A percentile compares a stretch with the other conserved stretches of the same genome.
These are phyloP conservation scores for Leccinum truebloodii DNA, from an alignment of 768 basidiomycete genomes.

Conservation along the genomic window DNA sequence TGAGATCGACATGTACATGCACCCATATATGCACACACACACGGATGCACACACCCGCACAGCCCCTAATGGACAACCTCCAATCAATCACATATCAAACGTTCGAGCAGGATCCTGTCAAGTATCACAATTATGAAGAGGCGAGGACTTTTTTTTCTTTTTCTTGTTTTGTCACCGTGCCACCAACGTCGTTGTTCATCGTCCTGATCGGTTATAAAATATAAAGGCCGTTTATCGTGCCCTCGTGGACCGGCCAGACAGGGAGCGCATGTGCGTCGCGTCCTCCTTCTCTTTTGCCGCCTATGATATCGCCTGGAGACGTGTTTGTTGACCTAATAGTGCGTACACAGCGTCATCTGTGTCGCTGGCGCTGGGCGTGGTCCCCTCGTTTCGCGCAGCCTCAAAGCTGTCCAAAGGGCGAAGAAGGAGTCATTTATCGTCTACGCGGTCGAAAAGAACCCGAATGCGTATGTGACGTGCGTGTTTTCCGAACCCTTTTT, in stretches of 20 bases:
- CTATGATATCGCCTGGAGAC: background rate
- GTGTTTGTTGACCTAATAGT: conserved; percentile 18
- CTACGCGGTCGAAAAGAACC: conserved; percentile 96
- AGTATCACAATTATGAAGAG: conserved; percentile 95
- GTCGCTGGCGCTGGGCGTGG: conserved; percentile 96
- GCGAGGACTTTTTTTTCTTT: conserved; percentile 37
- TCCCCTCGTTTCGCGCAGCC: conserved; percentile 83
- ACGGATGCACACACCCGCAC: conserved; percentile 31
- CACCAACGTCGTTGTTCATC: conserved; percentile 4
- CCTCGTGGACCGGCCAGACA: conserved; percentile 66
- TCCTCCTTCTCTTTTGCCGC: conserved; percentile 11
- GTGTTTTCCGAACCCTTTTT: conserved; percentile 33
- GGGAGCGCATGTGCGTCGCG: conserved; percentile 59
- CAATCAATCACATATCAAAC: conserved; percentile 96
- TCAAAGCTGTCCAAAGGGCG: conserved; percentile 73
- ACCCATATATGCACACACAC: background rate
- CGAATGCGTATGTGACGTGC: conserved; percentile 92
- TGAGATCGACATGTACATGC: background rate
- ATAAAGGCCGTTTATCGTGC: conserved; percentile 78
- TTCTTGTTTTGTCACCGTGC: conserved; percentile 4
- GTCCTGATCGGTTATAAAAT: conserved; percentile 2
- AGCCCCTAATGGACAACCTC: conserved; percentile 98
- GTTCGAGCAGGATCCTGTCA: conserved; percentile 97
- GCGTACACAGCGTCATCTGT: conserved; percentile 65
- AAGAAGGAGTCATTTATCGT: conserved; percentile 57